phyloP scores from a whole-genome alignment of 2,329 filamentous ascomycete species.

The Penicillium sclerotiorum region DNA sequence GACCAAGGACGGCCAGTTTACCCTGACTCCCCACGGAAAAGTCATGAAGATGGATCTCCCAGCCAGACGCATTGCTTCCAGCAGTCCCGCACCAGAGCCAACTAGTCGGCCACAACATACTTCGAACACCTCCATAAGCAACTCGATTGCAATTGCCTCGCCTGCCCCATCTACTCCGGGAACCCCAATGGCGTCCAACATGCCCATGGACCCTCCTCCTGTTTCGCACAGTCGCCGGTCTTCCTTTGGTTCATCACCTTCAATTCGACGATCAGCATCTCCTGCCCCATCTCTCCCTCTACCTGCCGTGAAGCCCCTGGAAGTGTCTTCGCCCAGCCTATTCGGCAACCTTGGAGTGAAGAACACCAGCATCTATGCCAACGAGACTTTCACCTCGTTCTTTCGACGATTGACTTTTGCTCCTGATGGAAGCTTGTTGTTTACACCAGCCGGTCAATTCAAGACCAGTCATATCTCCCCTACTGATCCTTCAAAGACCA shows the following conservation, averaged over 20 bases:
- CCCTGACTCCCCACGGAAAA: conserved; percentile 75
- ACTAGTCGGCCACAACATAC: conserved; percentile 35
- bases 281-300: conserved; percentile 92
- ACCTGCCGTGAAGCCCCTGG: conserved; percentile 92
- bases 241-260: conserved; percentile 79
- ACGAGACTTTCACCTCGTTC: conserved; percentile 95
- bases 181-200: conserved; percentile 82
- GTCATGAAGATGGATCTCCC: conserved; percentile 94
- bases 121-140: too few relatives aligned
- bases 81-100: conserved; percentile 86
- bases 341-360: conserved; percentile 67
- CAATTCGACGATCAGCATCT: conserved; percentile 81
- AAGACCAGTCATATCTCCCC: conserved; percentile 73
- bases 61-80: conserved; percentile 82
- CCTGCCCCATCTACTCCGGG: conserved; percentile 89
- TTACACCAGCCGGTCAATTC: conserved; percentile 94
- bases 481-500: conserved; percentile 69
- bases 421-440: conserved; percentile 87
- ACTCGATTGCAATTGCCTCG: conserved; percentile 66
- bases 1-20: conserved; percentile 95
- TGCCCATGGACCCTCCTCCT: conserved; percentile 95
- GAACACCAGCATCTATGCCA: conserved; percentile 90
- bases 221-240: conserved; percentile 93
- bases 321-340: conserved; percentile 76
- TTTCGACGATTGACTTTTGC: conserved; percentile 93